Base-by-base conservation (phyloP, 2,329 filamentous ascomycete species). In the Monilinia laxa region DNA sequence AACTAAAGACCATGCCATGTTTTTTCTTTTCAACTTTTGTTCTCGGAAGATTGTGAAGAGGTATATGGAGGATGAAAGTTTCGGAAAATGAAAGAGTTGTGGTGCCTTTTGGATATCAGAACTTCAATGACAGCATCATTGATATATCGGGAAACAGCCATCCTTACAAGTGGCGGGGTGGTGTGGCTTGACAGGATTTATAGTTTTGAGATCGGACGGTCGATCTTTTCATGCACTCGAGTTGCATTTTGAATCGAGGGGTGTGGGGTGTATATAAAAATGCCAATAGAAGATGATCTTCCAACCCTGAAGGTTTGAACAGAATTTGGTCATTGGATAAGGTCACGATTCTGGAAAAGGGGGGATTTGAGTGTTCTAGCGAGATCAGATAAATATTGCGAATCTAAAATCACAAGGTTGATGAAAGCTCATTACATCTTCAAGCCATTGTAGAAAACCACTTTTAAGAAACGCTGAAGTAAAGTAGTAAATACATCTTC, bases 1-100 rank as follows among this genome's bases (percentile, higher is more conserved):
- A 7, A 86, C 79, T 23, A 86, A 75, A 58, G 73, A 72, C 72
- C 73, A 77, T 4, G 75, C 70, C 75, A 76, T 75, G 12, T 58
- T 62, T 23, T 28, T 31, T 35, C 18, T 20, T 20, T 28, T 47
- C 51, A 31, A 55, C 20, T 40, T 18, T 20, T 31, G 28, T 18
- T 47, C 3, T 2, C 35, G 6, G 18, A 53, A 31, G 18, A 57
- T 28, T 57, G 18, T 25, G n/a, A 38, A 31, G 16, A 40, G 2
- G 25, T 10, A 18, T 42, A 14, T 20, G 45, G 56, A 42, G 25
- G 28, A 35, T 1, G 20, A 47, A 47, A 45, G 20, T 56, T 23
- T 42, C 3, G 14, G 38, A 14, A 14, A 28, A 14, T 11, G 45
- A 20, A 20, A 18, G 45, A n/a, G 35, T 23, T 35, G 35, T 51